Conservation (phyloP, 164 flowering plant genomes). For the Macadamia tetraphylla region DNA sequence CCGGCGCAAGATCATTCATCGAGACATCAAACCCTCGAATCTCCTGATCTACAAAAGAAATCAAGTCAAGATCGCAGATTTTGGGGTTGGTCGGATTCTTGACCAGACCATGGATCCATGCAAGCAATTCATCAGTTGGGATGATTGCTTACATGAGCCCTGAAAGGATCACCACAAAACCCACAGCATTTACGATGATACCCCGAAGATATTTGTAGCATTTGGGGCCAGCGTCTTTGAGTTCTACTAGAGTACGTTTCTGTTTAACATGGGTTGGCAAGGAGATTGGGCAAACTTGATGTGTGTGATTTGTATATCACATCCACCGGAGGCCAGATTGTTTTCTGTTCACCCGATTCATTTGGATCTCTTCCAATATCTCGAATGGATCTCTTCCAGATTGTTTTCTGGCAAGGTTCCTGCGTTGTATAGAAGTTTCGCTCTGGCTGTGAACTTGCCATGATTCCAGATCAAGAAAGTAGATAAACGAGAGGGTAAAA, state of each 20-base stretch:
- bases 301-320: conserved; percentile 75
- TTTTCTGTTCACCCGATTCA: no score
- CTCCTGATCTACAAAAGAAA: conserved; percentile 44
- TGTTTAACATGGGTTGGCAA: conserved; percentile 52
- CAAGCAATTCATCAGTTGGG: conserved; percentile 71
- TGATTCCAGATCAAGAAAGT: no score
- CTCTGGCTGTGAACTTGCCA: no score
- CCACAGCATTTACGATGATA: conserved; percentile 66
- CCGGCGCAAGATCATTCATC: conserved; percentile 57
- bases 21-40: conserved; percentile 83
- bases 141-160: conserved; percentile 94
- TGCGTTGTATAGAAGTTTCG: no score
- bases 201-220: conserved; percentile 92
- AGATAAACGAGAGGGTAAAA: no score
- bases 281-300: conserved; percentile 94
- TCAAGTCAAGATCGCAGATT: conserved; percentile 79
- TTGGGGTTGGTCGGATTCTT: conserved; percentile 64
- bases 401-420: no score
- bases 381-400: no score
- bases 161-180: conserved; percentile 82
- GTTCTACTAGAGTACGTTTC: conserved; percentile 73
- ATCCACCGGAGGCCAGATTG: conserved; percentile 89
- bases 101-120: conserved; percentile 81
- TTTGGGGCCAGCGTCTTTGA: conserved; percentile 80
- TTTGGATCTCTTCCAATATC: no score